Conservation (phyloP, 768 basidiomycete species). For the Tylopilus felleus region DNA sequence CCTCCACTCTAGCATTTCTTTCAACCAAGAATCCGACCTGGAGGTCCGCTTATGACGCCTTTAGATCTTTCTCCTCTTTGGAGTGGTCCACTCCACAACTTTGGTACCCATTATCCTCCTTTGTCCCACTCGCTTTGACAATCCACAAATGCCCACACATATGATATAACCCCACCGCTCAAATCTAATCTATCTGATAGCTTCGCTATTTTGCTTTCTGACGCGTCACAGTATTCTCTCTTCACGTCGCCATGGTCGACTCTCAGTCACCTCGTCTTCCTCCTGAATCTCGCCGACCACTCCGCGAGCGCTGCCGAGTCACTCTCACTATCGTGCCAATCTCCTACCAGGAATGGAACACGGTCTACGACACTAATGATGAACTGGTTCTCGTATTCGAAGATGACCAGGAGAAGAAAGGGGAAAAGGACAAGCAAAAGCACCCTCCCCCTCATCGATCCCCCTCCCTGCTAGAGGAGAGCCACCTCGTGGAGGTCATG, state of each 20-base stretch:
- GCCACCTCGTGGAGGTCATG: slow-evolving; percentile 13
- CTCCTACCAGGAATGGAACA: slow-evolving; percentile 6
- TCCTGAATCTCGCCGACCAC: neutral
- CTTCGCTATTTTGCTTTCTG: neutral
- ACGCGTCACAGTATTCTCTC: too few species aligned
- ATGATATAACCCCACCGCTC: neutral
- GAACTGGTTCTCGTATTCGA: slow-evolving; percentile 4
- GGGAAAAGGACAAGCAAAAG: neutral
- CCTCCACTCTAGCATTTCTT: too few species aligned
- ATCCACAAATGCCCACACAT: neutral
- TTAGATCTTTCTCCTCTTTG: too few species aligned
- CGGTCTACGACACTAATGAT: neutral
- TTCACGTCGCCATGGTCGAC: neutral
- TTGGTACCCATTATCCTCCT: neutral
- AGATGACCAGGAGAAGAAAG: neutral
- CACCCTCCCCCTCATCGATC: neutral
- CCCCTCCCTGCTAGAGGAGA: neutral
- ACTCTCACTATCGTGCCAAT: slow-evolving; percentile 7
- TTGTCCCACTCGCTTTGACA: neutral
- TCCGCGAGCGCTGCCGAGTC: slow-evolving; percentile 10
- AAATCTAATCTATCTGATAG: neutral
- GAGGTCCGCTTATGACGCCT: too few species aligned
- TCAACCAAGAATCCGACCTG: too few species aligned
- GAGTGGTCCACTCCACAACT: too few species aligned
- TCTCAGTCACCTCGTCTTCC: neutral